Evolutionary conservation across 1,139 yeast species (phyloP), one percentile per base, ranked within the genome.

Genomic region (Taphrina wiesneri): DNA sequence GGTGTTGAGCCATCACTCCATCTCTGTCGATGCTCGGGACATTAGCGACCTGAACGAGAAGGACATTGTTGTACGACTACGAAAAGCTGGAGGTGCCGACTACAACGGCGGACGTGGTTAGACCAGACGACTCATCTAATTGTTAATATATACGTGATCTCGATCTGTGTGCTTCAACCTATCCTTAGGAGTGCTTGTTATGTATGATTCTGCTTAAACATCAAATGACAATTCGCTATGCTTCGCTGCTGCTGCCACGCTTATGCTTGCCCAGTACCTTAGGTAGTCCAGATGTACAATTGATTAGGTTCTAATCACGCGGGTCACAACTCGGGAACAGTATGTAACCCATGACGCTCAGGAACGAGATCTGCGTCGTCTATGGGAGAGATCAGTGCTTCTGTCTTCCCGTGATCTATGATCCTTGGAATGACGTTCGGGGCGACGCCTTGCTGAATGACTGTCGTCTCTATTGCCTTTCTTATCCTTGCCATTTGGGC

Each of bases 31-130:
- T 17, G 65, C 65, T 13, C 43, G 62, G 13, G 56, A 52, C 26
- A 17, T 26, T n/a, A n/a, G 25, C 23, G 65, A 62, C 59, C 23
- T 62, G 53, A 54, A 28, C 2, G 65, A 62, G 32, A 46, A 62
- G 30, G 65, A 52, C 30, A 62, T 62, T 41, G 63, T 62, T 1
- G 32, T 45, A n/a, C 41, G 65, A n/a, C 19, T 62, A 21, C 25
- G 65, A 13, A 53, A 41, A 25, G 65, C 65, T 26, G 65, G 65
- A 11, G 65, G 65, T 34, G 65, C 64, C n/a, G 53, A 51, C 34
- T 60, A 60, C 25, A 54, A 54, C 21, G 54, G 54, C 6, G 54
- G 54, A 19, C 54, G 54, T 26, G 54, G 51, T 9, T 45, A 25
- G 30, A 19, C 54, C n/a, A 49, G 49, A 21, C n/a, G 49, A 45